Evolutionary conservation across 2,329 filamentous ascomycete species (phyloP), one percentile per base, ranked within the genome.

Genomic region (Colletotrichum sp.): DNA sequence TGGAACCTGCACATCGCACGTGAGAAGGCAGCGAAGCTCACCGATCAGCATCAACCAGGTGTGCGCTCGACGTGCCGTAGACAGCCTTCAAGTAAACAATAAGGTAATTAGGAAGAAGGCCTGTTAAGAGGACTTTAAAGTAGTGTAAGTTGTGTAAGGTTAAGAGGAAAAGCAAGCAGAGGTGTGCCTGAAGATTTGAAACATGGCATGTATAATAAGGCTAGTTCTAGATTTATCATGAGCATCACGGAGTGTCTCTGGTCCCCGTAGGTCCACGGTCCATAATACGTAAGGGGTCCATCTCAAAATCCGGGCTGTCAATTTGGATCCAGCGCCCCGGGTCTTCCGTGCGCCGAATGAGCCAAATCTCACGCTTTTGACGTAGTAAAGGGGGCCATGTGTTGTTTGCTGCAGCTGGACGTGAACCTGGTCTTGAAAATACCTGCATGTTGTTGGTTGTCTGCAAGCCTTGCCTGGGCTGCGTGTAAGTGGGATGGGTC

Each of bases 11-110:
- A 9, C 62, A 29, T 64, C 34, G 1, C 22, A 44, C 22, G 7
- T 27, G 9, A 3, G 0, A 52, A 52, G n/a, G n/a, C 12, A 15
- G 6, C 12, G 34, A 32, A 11, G 22, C 73, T 69, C n/a, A 76
- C 73, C 70, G 70, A 59, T 69, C 70, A 69, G 70, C 70, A 76
- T 34, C 73, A 73, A 73, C 73, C 70, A 76, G 73, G 66, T 57
- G 39, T 76, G 57, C 44, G 22, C 63, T 76, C 59, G 19, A 22
- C 11, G 36, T 29, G 34, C 61, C 32, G 34, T 22, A 2, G 32
- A 57, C 32, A 59, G 39, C 30, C 19, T 62, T 61, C 8, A 55
- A 59, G 9, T 61, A 27, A 52, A 49, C 19, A 44, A n/a, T 25
- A 8, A 19, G 8, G 30, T 11, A 11, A 16, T 32, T 64, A 49